Percentiles rank a stretch among this genome's conserved stretches.
These are phyloP conservation scores for Suillus paluster DNA, from an alignment of 768 basidiomycete species.

Conservation along the genomic window DNA sequence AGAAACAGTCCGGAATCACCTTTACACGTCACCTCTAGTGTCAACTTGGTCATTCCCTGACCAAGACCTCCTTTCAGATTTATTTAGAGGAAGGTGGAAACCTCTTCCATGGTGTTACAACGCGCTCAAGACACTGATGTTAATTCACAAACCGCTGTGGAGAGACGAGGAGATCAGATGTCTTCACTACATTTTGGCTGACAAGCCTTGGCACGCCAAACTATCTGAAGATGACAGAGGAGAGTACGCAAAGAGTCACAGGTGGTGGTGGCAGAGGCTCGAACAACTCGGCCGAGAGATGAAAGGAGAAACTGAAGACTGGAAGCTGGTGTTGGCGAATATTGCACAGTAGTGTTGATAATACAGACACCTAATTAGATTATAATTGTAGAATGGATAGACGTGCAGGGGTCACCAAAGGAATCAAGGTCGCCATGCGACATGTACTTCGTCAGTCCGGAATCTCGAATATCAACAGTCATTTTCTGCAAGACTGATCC, in stretches of 20 bases:
- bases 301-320: slow-evolving; percentile 50
- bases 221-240: slow-evolving; percentile 43
- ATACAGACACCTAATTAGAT: not conserved
- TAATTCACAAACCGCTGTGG: slow-evolving; percentile 79
- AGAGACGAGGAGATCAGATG: slow-evolving; percentile 83
- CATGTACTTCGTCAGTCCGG: slow-evolving; percentile 92
- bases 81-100: slow-evolving; percentile 79
- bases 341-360: slow-evolving; percentile 38
- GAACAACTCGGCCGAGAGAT: slow-evolving; percentile 47
- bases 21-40: slow-evolving; percentile 53
- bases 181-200: slow-evolving; percentile 83
- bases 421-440: slow-evolving; percentile 69
- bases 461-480: slow-evolving; percentile 55
- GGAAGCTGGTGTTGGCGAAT: slow-evolving; percentile 54
- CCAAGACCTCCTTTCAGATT: slow-evolving; percentile 86
- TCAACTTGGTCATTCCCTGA: slow-evolving; percentile 78
- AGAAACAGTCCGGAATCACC: slow-evolving; percentile 50
- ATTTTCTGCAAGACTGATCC: slow-evolving; percentile 8
- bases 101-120: slow-evolving; percentile 90
- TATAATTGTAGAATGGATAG: not conserved
- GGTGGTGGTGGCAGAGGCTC: slow-evolving; percentile 85
- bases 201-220: slow-evolving; percentile 84
- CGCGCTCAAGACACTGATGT: slow-evolving; percentile 84
- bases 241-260: slow-evolving; percentile 57
- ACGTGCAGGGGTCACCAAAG: not conserved